Conservation (phyloP, 176 grass and related monocot species). For the Cymbopogon citratus region DNA sequence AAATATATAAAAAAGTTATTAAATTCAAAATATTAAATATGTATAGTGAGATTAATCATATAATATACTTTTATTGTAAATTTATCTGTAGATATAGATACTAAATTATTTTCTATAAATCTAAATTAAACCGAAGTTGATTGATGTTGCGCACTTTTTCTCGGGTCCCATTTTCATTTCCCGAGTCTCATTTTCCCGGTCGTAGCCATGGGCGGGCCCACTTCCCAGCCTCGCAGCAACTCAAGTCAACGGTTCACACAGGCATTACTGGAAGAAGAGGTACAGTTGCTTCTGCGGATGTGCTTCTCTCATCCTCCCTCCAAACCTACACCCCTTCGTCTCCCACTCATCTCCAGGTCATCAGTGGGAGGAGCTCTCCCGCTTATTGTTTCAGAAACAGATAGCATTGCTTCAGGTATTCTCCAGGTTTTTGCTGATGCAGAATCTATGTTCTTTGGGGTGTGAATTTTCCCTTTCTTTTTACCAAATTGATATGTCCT, state of each 20-base stretch:
- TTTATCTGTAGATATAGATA: too few species aligned
- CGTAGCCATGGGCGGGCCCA: too few species aligned
- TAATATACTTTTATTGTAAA: too few species aligned
- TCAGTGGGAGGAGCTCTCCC: too few species aligned
- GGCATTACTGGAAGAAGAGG: neutral
- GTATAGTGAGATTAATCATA: too few species aligned
- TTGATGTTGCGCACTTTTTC: too few species aligned
- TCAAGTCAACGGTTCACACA: neutral
- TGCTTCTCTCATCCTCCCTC: neutral
- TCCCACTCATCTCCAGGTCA: neutral
- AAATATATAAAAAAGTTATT: too few species aligned
- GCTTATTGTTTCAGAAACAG: neutral
- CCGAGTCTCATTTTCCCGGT: too few species aligned
- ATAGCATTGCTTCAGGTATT: neutral
- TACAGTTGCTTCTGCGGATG: neutral
- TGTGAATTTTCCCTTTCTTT: neutral
- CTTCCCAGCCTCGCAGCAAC: slow-evolving; percentile 14
- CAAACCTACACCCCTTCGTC: neutral
- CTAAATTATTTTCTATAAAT: too few species aligned
- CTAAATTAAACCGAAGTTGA: too few species aligned
- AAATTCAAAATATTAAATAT: too few species aligned
- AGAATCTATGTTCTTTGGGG: neutral
- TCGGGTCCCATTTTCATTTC: too few species aligned
- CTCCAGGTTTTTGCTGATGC: neutral
- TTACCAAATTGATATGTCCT: neutral